phyloP scores from a whole-genome alignment of 257 asterid genomes.

The Plantago major region DNA sequence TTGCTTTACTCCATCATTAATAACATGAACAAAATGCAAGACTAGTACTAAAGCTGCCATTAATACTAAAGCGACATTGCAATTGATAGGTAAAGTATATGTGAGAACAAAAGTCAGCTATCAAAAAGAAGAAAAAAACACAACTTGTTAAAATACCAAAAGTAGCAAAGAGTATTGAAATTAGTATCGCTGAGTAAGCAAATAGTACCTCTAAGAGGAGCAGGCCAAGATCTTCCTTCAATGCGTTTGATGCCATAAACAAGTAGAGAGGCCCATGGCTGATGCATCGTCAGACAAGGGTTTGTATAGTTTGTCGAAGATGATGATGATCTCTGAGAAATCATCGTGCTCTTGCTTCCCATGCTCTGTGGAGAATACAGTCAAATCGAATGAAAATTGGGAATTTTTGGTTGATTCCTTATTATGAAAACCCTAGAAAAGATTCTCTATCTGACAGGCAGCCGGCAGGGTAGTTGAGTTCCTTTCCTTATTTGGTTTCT shows the following conservation, averaged over 20 bases:
- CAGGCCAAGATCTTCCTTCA: conserved; percentile 96
- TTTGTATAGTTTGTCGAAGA: conserved; percentile 41
- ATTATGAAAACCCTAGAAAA: too few relatives aligned
- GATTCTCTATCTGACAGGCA: too few relatives aligned
- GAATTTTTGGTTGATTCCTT: too few relatives aligned
- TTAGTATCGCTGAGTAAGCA: too few relatives aligned
- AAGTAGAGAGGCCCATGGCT: conserved; percentile 97
- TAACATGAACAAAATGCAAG: background rate
- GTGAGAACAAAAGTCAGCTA: too few relatives aligned
- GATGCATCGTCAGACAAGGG: conserved; percentile 97
- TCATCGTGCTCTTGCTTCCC: background rate
- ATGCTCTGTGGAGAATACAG: too few relatives aligned
- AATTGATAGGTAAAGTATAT: background rate
- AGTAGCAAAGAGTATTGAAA: too few relatives aligned
- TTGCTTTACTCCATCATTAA: too few relatives aligned
- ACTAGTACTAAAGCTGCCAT: background rate
- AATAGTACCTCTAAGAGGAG: conserved; percentile 65
- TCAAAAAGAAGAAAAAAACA: background rate
- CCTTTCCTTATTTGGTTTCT: too few relatives aligned
- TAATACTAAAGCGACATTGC: background rate
- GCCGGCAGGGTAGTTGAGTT: too few relatives aligned
- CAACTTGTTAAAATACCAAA: background rate
- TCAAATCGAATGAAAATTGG: too few relatives aligned
- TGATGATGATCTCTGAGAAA: conserved; percentile 12
- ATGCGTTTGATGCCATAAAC: conserved; percentile 87